These are phyloP conservation scores for Trichosporon asahii DNA, from an alignment of 1,284 basidiomycete genomes.

Conservation along the genomic window DNA sequence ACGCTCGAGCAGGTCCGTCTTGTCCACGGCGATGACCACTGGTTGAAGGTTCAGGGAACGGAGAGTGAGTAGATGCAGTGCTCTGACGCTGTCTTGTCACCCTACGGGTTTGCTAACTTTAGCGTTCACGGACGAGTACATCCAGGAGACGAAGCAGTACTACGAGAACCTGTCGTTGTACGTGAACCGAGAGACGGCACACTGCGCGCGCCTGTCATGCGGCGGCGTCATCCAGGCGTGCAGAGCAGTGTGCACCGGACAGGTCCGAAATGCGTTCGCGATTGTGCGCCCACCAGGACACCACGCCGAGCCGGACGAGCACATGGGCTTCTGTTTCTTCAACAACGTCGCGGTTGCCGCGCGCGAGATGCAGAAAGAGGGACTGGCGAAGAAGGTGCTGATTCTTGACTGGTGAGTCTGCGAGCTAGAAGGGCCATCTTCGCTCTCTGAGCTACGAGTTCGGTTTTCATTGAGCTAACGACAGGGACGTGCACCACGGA, in stretches of 20 bases:
- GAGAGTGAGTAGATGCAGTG: slow-evolving; percentile 33
- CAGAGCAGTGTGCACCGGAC: slow-evolving; percentile 75
- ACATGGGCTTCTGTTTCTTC: slow-evolving; percentile 99
- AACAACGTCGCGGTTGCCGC: slow-evolving; percentile 96
- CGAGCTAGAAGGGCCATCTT: no score
- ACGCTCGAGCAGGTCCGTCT: slow-evolving; percentile 74
- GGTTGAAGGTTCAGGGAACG: slow-evolving; percentile 77
- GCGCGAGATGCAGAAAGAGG: slow-evolving; percentile 68
- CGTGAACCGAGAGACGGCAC: slow-evolving; percentile 78
- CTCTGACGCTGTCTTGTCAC: background rate
- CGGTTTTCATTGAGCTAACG: slow-evolving; percentile 3
- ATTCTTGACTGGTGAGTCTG: slow-evolving; percentile 94
- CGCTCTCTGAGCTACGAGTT: background rate
- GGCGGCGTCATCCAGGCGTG: slow-evolving; percentile 92
- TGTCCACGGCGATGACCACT: slow-evolving; percentile 84
- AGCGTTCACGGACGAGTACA: slow-evolving; percentile 71
- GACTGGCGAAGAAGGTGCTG: slow-evolving; percentile 71
- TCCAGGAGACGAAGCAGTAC: slow-evolving; percentile 67
- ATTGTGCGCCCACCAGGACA: slow-evolving; percentile 97
- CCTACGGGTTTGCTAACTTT: slow-evolving; percentile 15
- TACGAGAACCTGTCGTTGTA: slow-evolving; percentile 90
- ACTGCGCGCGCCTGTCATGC: slow-evolving; percentile 80
- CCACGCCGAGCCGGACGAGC: slow-evolving; percentile 94
- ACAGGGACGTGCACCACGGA: slow-evolving; percentile 96
- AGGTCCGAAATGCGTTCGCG: slow-evolving; percentile 84